These are phyloP conservation scores for Mortierella sp. DNA, from an alignment of 371 early-diverging fungal genomes.

Conservation along the genomic window DNA sequence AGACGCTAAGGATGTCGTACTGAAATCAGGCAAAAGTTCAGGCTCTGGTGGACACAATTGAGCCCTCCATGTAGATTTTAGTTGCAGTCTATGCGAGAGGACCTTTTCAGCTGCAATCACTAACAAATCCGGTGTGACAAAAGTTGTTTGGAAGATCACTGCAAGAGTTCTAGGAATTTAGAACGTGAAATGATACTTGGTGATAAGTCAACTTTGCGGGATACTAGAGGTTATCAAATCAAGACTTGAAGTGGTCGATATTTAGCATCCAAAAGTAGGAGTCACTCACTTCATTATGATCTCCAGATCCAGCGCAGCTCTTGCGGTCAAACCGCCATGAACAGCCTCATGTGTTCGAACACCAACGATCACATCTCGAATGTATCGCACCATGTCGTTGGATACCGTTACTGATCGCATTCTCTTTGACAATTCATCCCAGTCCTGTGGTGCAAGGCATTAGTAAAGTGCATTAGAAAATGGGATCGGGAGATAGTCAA, in stretches of 20 bases:
- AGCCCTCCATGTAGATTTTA: slow-evolving; percentile 24
- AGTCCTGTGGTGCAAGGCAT: slow-evolving; percentile 52
- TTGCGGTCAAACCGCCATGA: slow-evolving; percentile 68
- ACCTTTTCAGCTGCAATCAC: slow-evolving; percentile 69
- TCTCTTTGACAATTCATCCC: slow-evolving; percentile 58
- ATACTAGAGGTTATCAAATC: too few relatives aligned
- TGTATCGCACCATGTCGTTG: slow-evolving; percentile 68
- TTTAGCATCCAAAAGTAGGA: too few relatives aligned
- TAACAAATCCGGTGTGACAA: slow-evolving; percentile 68
- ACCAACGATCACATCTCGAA: slow-evolving; percentile 71
- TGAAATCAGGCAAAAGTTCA: background rate
- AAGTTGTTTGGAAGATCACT: slow-evolving; percentile 63
- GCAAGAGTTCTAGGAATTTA: slow-evolving; percentile 58
- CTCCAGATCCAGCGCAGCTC: slow-evolving; percentile 67
- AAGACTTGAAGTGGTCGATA: too few relatives aligned
- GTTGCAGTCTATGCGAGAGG: slow-evolving; percentile 59
- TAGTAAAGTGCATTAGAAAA: background rate
- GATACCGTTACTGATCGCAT: slow-evolving; percentile 63
- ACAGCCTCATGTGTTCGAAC: slow-evolving; percentile 69
- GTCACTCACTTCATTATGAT: slow-evolving; percentile 62
- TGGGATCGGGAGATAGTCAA: background rate
- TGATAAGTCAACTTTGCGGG: too few relatives aligned
- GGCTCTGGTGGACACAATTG: background rate
- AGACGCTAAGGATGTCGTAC: background rate
- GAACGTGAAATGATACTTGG: too few relatives aligned